Evolutionary conservation across 306 rosid genomes (phyloP).

Genomic region (Canavalia ensiformis): DNA sequence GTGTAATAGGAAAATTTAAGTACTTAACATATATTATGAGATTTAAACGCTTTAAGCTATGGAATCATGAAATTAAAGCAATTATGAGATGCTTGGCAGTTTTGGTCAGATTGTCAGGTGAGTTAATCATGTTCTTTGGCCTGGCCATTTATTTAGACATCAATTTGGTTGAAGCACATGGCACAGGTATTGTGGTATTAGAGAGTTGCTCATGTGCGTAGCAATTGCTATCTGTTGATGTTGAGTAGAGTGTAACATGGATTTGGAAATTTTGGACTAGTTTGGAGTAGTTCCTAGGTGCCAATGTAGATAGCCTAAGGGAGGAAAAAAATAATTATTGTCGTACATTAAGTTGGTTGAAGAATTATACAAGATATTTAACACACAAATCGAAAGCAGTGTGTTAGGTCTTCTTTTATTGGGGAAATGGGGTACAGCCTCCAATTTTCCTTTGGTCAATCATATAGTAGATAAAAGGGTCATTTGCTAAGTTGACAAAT

Average conservation of each 20-base stretch:
- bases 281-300: slow-evolving; percentile 48
- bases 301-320: slow-evolving; percentile 40
- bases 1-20: background rate
- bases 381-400: background rate
- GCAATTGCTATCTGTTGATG: slow-evolving; percentile 33
- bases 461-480: background rate
- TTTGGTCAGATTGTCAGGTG: slow-evolving; percentile 53
- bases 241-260: slow-evolving; percentile 31
- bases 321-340: slow-evolving; percentile 27
- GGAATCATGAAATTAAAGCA: slow-evolving; percentile 42
- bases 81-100: slow-evolving; percentile 47
- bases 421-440: background rate
- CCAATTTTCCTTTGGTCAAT: background rate
- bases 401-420: slow-evolving; percentile 34
- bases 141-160: slow-evolving; percentile 46
- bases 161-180: slow-evolving; percentile 54
- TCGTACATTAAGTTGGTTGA: slow-evolving; percentile 45
- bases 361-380: slow-evolving; percentile 34
- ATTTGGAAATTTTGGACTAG: slow-evolving; percentile 45
- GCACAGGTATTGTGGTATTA: slow-evolving; percentile 37
- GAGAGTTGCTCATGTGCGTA: slow-evolving; percentile 45
- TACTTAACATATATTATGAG: background rate
- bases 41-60: background rate
- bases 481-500: background rate
- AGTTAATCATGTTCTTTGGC: slow-evolving; percentile 51